These are phyloP conservation scores for Pythium aristosporum DNA, from an alignment of 352 stramenopile species.

Conservation along the genomic window DNA sequence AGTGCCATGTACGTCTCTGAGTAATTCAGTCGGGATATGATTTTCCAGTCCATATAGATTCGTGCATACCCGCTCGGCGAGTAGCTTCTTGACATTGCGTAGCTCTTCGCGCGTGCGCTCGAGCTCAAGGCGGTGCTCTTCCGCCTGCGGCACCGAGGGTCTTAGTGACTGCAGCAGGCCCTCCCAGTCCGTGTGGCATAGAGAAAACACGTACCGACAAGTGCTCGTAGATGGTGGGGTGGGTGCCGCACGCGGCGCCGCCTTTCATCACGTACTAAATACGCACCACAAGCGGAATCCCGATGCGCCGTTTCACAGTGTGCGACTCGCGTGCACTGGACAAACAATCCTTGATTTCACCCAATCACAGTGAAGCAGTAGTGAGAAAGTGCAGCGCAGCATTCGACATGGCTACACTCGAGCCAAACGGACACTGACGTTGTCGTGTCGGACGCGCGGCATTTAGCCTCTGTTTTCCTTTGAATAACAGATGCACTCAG, in stretches of 20 bases:
- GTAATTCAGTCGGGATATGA: too few relatives aligned
- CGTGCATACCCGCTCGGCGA: constrained; percentile 32
- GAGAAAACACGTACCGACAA: constrained; percentile 9
- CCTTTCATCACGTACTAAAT: constrained; percentile 13
- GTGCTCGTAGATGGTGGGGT: constrained; percentile 18
- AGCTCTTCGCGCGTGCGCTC: constrained; percentile 62
- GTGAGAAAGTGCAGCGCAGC: constrained; percentile 7
- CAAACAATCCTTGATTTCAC: neutral
- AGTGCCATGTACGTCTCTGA: neutral
- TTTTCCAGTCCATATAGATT: neutral
- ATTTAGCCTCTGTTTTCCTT: too few relatives aligned
- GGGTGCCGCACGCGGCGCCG: neutral
- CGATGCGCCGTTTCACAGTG: constrained; percentile 14
- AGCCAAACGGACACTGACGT: too few relatives aligned
- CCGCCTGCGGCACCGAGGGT: constrained; percentile 29
- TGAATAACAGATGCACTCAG: too few relatives aligned
- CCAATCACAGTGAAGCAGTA: constrained; percentile 1
- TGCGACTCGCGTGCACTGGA: neutral
- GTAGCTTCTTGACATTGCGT: constrained; percentile 35
- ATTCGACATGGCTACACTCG: constrained; percentile 4
- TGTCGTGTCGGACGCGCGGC: too few relatives aligned
- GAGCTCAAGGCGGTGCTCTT: constrained; percentile 52
- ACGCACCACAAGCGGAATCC: too few relatives aligned
- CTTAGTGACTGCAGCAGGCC: neutral
- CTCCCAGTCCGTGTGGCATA: neutral